Base-by-base conservation (phyloP, 768 basidiomycete species). In the Hericium coralloides region DNA sequence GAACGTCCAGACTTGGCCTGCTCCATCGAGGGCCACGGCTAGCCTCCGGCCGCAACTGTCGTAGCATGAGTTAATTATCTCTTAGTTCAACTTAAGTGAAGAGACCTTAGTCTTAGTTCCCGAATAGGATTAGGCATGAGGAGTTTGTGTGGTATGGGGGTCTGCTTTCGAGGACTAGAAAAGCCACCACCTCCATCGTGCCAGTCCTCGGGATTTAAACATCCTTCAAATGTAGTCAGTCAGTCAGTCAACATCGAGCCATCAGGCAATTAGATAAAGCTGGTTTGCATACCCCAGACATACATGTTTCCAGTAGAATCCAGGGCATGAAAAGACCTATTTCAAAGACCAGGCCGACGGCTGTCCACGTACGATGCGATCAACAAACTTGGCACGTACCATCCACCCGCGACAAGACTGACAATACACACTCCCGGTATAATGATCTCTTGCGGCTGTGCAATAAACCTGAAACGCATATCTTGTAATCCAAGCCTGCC, bases 41-140 rank as follows among this genome's bases (percentile, higher is more conserved):
- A 92, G 89, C 31, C 85, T 65, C 58, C 92, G 78, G 45, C 92
- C 92, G 64, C 89, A 92, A 64, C 91, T 92, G n/a, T n/a, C n/a
- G 58, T 60, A 2, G 20, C 12, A 20, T 12, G 38, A 38, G 23
- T 14, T 9, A 36, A 48, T 54, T 14, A 49, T 23, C 51, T 26
- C 23, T 37, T 17, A 49, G 22, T 49, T 49, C 49, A 25, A 36
- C 53, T 38, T n/a, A n/a, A n/a, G n/a, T 52, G 55, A 12, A 20
- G 39, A 39, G 37, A 49, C 60, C 51, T 66, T 60, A 66, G 84
- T 89, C 87, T 89, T 65, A 92, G 76, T 57, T 76, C 77, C 53
- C 79, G 81, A 61, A 82, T 81, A 23, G 79, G 70, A 37, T 73
- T 63, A 5, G 87, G 86, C 59, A 92, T 69, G 17, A 72, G 65